These are phyloP conservation scores for Exidia glandulosa DNA, from an alignment of 768 basidiomycete genomes.

Conservation along the genomic window DNA sequence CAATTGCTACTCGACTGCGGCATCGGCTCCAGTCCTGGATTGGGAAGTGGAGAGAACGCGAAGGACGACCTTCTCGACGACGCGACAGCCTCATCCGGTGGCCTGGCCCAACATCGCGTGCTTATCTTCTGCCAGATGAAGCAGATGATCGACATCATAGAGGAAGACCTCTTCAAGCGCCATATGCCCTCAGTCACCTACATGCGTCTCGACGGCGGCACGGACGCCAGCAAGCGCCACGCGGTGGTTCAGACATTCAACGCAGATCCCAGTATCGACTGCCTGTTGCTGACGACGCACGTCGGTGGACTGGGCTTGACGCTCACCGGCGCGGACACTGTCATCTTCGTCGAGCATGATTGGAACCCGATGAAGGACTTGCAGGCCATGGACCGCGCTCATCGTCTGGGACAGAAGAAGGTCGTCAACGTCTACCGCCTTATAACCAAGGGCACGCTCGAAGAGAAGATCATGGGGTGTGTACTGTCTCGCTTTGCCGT, in stretches of 20 bases:
- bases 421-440: conserved; percentile 98
- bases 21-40: conserved; percentile 49
- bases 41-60: conserved; percentile 36
- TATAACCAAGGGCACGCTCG: conserved; percentile 92
- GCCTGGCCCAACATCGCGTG: conserved; percentile 92
- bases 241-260: conserved; percentile 98
- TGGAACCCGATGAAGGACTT: conserved; percentile 99
- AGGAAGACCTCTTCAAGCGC: conserved; percentile 80
- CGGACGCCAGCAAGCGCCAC: conserved; percentile 88
- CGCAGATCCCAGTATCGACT: conserved; percentile 93
- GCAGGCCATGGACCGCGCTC: conserved; percentile 98
- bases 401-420: conserved; percentile 96
- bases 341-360: conserved; percentile 98
- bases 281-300: conserved; percentile 87
- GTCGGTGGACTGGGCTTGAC: conserved; percentile 95
- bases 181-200: conserved; percentile 95
- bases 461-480: conserved; percentile 99
- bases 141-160: conserved; percentile 97
- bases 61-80: conserved; percentile 58
- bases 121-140: conserved; percentile 99
- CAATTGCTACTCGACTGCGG: conserved; percentile 93
- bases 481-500: conserved; percentile 14
- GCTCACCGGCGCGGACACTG: conserved; percentile 94
- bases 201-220: conserved; percentile 93
- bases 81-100: conserved; percentile 36